Conservation (phyloP, 495 filamentous ascomycete species). For the Penicillium flavigenum region DNA sequence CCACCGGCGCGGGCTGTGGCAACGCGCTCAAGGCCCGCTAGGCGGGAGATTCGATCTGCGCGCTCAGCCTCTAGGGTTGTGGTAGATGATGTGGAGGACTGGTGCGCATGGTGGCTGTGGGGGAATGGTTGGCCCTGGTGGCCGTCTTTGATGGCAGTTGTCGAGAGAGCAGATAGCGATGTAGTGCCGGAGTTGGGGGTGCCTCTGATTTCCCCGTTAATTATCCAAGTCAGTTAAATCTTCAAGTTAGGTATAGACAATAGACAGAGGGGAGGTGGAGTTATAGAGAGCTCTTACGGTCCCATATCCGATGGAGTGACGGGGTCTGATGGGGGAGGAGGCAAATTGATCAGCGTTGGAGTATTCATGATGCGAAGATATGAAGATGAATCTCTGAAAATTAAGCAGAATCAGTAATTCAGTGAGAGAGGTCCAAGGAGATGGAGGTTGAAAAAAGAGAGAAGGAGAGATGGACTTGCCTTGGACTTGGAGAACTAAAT, state of each 20-base stretch:
- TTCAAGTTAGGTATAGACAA: constrained; percentile 15
- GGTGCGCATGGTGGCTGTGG: constrained; percentile 56
- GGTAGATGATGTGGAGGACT: constrained; percentile 55
- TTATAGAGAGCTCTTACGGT: constrained; percentile 60
- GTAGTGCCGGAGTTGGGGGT: constrained; percentile 90
- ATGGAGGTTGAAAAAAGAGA: not conserved
- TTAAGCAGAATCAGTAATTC: not conserved
- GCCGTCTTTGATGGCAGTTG: constrained; percentile 91
- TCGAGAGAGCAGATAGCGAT: constrained; percentile 81
- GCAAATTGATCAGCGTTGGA: constrained; percentile 80
- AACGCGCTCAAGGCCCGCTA: constrained; percentile 81
- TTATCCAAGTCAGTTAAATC: constrained; percentile 16
- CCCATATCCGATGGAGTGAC: constrained; percentile 85
- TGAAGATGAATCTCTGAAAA: not conserved
- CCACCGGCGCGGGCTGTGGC: constrained; percentile 60
- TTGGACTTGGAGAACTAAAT: constrained; percentile 1
- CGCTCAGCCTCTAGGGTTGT: constrained; percentile 84
- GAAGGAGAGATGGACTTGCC: not conserved
- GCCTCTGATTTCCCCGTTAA: constrained; percentile 53
- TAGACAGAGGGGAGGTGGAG: constrained; percentile 8
- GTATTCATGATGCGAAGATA: constrained; percentile 31
- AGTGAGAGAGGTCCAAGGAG: not conserved
- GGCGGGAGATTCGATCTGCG: constrained; percentile 87
- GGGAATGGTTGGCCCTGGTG: constrained; percentile 68
- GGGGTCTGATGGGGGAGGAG: constrained; percentile 77